phyloP scores from a whole-genome alignment of 257 asterid genomes.

The Ballota nigra region DNA sequence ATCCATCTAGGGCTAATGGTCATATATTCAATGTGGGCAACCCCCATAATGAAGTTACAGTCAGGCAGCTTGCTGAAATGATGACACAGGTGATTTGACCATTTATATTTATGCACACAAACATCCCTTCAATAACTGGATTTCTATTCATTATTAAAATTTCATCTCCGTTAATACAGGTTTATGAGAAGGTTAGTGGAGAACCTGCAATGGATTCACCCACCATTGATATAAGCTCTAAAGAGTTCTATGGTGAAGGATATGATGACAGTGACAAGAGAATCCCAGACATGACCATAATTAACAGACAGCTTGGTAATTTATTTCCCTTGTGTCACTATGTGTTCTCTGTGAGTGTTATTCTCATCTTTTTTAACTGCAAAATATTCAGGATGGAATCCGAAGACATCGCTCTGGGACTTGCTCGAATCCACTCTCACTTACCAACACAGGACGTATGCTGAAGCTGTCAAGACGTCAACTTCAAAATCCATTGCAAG shows the following conservation, averaged over 20 bases:
- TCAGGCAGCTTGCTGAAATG: constrained; percentile 96
- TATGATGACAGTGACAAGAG: constrained; percentile 96
- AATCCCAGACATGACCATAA: constrained; percentile 95
- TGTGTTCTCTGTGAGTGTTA: neutral
- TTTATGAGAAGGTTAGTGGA: constrained; percentile 80
- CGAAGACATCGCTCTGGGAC: constrained; percentile 81
- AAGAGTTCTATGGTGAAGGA: constrained; percentile 95
- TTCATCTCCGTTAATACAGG: constrained; percentile 37
- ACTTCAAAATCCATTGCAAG: constrained; percentile 56
- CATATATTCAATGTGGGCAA: constrained; percentile 92
- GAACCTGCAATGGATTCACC: constrained; percentile 66
- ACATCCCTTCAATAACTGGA: neutral
- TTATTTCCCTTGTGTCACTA: neutral
- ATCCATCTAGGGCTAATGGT: constrained; percentile 91
- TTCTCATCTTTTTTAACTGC: neutral
- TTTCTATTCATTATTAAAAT: neutral
- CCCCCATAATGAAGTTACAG: constrained; percentile 94
- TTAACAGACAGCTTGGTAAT: constrained; percentile 85
- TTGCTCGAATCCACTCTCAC: constrained; percentile 77
- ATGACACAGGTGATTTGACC: constrained; percentile 70
- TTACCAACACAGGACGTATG: constrained; percentile 75
- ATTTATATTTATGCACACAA: neutral
- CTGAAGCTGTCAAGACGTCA: constrained; percentile 69
- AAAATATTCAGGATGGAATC: constrained; percentile 57
- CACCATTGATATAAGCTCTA: constrained; percentile 77